phyloP scores from a whole-genome alignment of 495 filamentous ascomycete genomes.

The Hypoxylon fragiforme region DNA sequence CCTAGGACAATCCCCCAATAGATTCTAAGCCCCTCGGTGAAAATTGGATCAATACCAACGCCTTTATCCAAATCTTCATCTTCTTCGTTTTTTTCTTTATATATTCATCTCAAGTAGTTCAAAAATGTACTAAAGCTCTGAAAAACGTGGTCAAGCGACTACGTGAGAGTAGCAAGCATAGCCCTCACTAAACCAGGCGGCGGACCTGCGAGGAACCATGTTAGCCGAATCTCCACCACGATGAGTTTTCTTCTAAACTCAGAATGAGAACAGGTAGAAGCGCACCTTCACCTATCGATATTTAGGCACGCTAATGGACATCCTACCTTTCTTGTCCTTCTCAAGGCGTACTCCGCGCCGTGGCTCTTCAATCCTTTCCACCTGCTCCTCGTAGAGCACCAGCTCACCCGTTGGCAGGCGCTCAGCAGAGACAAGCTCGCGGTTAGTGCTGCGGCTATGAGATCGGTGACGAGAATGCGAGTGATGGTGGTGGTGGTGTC shows the following conservation, averaged over 20 bases:
- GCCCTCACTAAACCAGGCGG: conserved; percentile 67
- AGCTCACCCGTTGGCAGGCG: conserved; percentile 55
- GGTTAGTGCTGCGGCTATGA: conserved; percentile 41
- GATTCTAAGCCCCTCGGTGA: no score
- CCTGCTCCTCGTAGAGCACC: conserved; percentile 56
- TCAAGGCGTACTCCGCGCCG: conserved; percentile 66
- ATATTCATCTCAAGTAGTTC: no score
- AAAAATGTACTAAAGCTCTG: no score
- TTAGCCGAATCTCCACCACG: conserved; percentile 23
- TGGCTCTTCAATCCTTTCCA: conserved; percentile 55
- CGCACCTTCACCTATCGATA: conserved; percentile 51
- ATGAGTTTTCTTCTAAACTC: background rate
- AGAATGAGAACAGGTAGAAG: conserved; percentile 28
- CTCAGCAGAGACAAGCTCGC: conserved; percentile 52
- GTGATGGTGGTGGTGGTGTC: conserved; percentile 32
- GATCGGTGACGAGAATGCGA: conserved; percentile 26
- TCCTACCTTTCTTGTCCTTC: conserved; percentile 86
- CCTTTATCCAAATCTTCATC: no score
- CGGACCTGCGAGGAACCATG: conserved; percentile 41
- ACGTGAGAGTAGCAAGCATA: conserved; percentile 79
- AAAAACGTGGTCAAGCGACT: no score
- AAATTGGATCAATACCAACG: no score
- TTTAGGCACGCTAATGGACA: conserved; percentile 66
- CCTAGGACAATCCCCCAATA: no score
- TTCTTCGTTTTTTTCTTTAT: no score